Evolutionary conservation across 345 rosid genomes (phyloP), one percentile per base, ranked within the genome.

Genomic region (Eucalyptus cladocalyx): DNA sequence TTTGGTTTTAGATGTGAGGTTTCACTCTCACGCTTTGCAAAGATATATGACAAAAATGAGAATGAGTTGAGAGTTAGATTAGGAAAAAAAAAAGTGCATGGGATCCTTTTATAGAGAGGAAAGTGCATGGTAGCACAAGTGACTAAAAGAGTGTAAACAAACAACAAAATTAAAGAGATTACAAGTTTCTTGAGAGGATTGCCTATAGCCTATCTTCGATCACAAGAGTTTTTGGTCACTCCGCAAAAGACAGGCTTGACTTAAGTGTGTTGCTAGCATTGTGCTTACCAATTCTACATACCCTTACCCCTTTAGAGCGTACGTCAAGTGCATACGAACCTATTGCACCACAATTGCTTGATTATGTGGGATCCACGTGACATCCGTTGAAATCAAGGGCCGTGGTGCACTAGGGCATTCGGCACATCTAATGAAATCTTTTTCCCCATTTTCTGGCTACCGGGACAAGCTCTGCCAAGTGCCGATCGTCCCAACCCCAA

Each of bases 1-100:
- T 19, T 53, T 53, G 24, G 5, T 53, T 53, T 53, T 0, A 1
- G 0, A 2, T 19, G 1, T 53, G 24, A 53, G 24, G 5, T 53
- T 53, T 3, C 10, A 8, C 10, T 53, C 0, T 53, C 5, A 53
- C 1, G 2, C 24, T 53, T 53, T 53, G 24, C 10, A 53, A 19
- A 53, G 2, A 53, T 3, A 8, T 8, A 53, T 53, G 58, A 19
- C 5, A 53, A 53, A 53, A 53, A 53, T 19, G 2, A 53, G 10
- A 53, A 53, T 53, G 58, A 0, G 24, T 19, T 53, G 24, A 53
- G 2, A 19, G 56, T 53, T 53, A 53, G 56, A 53, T 19, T 53
- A 53, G 9, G 56, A 8, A 53, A 7, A 19, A 51, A 50, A 53
- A 19, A 53, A 53, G 58, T 53, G 58, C 24, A 53, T 19, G 10